A percentile compares a stretch with the other conserved stretches of the same genome.
Evolutionary conservation across 441 rosid genomes (phyloP).

Genomic region (Corymbia citriodora): DNA sequence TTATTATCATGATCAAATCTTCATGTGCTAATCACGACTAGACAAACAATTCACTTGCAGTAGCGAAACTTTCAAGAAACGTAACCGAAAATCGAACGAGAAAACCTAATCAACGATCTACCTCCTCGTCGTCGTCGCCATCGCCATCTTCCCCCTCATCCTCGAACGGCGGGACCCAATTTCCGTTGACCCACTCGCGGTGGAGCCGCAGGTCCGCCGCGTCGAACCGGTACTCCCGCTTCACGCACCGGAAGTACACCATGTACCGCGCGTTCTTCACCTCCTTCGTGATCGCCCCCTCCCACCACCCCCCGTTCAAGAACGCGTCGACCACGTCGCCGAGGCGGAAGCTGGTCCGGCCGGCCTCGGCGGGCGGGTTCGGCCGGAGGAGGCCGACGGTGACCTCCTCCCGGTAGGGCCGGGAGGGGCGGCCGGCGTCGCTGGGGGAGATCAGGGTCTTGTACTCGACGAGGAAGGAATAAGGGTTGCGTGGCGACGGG

Average conservation of each 20-base stretch:
- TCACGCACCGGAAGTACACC: slow-evolving; percentile 4
- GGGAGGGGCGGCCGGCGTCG: background rate
- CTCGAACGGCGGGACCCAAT: slow-evolving; percentile 6
- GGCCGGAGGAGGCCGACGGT: background rate
- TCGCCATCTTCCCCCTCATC: background rate
- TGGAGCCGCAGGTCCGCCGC: slow-evolving; percentile 7
- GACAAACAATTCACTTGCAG: background rate
- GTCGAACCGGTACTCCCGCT: slow-evolving; percentile 1
- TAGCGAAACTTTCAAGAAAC: background rate
- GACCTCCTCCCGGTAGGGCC: background rate
- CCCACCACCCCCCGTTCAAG: slow-evolving; percentile 11
- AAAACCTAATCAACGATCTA: background rate
- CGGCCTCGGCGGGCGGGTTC: background rate
- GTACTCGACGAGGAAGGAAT: background rate
- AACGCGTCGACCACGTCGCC: slow-evolving; percentile 8
- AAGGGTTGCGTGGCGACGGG: background rate
- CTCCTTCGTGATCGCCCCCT: slow-evolving; percentile 2
- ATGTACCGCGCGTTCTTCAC: background rate
- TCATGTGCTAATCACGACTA: background rate
- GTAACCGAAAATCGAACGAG: background rate
- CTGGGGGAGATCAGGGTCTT: background rate
- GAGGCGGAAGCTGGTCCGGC: background rate
- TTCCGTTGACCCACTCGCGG: slow-evolving; percentile 10
- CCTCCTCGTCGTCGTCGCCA: background rate
- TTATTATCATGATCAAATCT: background rate